These are phyloP conservation scores for Eimeria necatrix DNA, from an alignment of 169 alveolate species.

Conservation along the genomic window DNA sequence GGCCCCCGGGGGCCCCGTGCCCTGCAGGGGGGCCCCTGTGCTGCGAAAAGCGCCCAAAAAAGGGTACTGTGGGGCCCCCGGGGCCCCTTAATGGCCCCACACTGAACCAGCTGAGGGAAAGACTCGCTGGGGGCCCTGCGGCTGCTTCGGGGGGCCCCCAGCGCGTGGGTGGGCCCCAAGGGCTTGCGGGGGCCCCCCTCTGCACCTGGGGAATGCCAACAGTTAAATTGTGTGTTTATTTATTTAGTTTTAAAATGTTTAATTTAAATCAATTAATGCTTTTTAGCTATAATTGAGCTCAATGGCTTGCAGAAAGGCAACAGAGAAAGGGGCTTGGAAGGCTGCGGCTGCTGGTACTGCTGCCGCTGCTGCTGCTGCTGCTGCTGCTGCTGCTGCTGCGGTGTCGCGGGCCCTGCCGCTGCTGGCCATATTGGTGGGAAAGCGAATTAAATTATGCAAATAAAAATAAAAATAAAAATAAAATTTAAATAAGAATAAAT, in stretches of 20 bases:
- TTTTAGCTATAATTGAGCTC: too few relatives aligned
- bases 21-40: background rate
- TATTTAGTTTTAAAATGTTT: background rate
- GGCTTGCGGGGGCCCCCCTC: constrained; percentile 39
- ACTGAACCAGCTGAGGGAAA: background rate
- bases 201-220: too few relatives aligned
- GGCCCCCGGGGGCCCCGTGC: background rate
- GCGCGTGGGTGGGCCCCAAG: background rate
- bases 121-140: background rate
- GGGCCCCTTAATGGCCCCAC: background rate
- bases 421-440: too few relatives aligned
- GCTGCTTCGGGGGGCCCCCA: constrained; percentile 32
- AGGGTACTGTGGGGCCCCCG: background rate
- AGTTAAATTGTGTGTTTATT: background rate
- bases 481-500: too few relatives aligned
- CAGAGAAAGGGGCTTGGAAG: background rate
- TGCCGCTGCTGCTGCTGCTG: background rate
- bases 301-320: background rate
- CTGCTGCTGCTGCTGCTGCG: background rate
- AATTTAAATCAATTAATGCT: background rate
- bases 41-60: too few relatives aligned
- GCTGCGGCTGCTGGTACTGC: background rate
- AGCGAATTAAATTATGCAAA: background rate
- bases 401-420: background rate
- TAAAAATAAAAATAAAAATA: background rate